These are phyloP conservation scores for Neotropicomus parvogracilis DNA, from an alignment of 1,284 basidiomycete species.

Conservation along the genomic window DNA sequence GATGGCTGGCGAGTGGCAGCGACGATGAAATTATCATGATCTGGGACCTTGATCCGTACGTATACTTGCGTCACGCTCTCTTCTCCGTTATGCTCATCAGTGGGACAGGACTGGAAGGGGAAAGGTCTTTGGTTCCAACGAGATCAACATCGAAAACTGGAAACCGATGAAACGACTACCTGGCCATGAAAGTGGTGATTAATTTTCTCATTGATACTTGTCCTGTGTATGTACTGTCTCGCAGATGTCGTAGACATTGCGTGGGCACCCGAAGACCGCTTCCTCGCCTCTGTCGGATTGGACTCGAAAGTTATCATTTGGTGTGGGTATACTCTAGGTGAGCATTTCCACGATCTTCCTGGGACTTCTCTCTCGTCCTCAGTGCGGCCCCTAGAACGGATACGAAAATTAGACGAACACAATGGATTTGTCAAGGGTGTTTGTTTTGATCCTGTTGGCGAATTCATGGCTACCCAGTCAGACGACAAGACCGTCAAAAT, in stretches of 20 bases:
- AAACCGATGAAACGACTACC: constrained; percentile 88
- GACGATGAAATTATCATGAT: constrained; percentile 96
- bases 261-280: constrained; percentile 90
- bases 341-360: constrained; percentile 20
- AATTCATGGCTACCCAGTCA: constrained; percentile 94
- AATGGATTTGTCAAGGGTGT: constrained; percentile 98
- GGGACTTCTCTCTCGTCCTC: constrained; percentile 3
- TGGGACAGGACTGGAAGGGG: constrained; percentile 66
- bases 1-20: constrained; percentile 93
- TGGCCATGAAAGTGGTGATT: constrained; percentile 85
- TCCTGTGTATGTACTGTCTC: constrained; percentile 2
- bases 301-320: constrained; percentile 92
- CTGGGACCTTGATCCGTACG: constrained; percentile 95
- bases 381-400: constrained; percentile 52
- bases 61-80: constrained; percentile 16
- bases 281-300: constrained; percentile 90
- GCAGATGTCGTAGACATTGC: constrained; percentile 93
- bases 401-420: constrained; percentile 84
- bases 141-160: constrained; percentile 97
- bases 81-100: not conserved
- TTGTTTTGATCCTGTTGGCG: constrained; percentile 96
- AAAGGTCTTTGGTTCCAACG: constrained; percentile 88
- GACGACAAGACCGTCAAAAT: constrained; percentile 96
- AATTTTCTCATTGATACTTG: constrained; percentile 10
- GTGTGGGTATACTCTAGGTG: constrained; percentile 86